These are phyloP conservation scores for Rhizoctonia solani DNA, from an alignment of 1,284 basidiomycete genomes.

Conservation along the genomic window DNA sequence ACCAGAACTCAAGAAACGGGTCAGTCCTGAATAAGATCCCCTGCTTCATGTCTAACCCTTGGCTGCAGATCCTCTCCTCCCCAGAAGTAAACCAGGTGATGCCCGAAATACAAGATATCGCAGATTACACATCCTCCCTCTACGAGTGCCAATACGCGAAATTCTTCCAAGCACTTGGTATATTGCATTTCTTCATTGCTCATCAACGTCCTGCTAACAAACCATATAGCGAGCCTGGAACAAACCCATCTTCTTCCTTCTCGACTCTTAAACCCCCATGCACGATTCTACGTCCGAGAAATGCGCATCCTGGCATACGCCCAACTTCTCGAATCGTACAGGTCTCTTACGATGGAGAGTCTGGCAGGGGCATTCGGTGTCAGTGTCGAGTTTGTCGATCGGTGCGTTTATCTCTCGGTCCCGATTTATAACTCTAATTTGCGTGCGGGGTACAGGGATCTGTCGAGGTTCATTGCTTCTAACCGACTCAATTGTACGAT, in stretches of 20 bases:
- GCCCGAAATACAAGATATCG: conserved; percentile 52
- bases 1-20: conserved; percentile 92
- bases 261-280: conserved; percentile 82
- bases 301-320: conserved; percentile 96
- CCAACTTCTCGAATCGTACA: conserved; percentile 91
- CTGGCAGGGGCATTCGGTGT: conserved; percentile 91
- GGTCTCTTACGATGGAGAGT: conserved; percentile 86
- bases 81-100: conserved; percentile 75
- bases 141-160: conserved; percentile 95
- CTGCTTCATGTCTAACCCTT: conserved; percentile 15
- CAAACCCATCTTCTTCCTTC: conserved; percentile 86
- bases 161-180: conserved; percentile 88
- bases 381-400: conserved; percentile 84
- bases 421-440: conserved; percentile 6
- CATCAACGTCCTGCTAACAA: not conserved
- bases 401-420: conserved; percentile 51
- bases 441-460: conserved; percentile 63
- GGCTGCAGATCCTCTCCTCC: conserved; percentile 59
- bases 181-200: conserved; percentile 37
- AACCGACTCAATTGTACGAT: conserved; percentile 90
- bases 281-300: conserved; percentile 91
- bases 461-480: conserved; percentile 90
- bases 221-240: conserved; percentile 75
- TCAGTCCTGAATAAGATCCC: conserved; percentile 43
- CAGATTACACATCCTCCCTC: conserved; percentile 57